Evolutionary conservation across 2,329 filamentous ascomycete species (phyloP), one percentile per base, ranked within the genome.

Genomic region (Thelonectria blattea): DNA sequence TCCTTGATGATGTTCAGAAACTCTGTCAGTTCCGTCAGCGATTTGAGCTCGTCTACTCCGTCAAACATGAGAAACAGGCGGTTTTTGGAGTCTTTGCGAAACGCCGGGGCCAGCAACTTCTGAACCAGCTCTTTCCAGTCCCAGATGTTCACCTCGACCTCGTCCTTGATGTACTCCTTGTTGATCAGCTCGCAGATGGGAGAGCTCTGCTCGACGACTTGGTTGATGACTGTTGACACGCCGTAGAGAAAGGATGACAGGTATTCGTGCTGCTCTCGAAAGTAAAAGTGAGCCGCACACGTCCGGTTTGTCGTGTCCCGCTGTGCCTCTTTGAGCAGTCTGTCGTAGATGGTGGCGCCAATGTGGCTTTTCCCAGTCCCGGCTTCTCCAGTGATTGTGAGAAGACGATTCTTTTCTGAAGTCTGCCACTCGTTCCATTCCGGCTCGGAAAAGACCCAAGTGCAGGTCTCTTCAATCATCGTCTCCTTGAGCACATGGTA

Each of bases 281-380:
- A 78, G 50, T 75, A 78, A 54, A 76, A 79, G 42, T 77, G 73
- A 0, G 72, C 64, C 1, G 71, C 68, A 17, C 68, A 71, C 1
- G 68, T 68, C 24, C 58, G 59, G 0, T 61, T 55, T 1, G 56
- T 37, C 2, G 67, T 22, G 15, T 73, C 68, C 0, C 64, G 63
- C 1, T 46, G 24, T 0, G 62, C 66, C 10, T 59, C 41, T 0
- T 62, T 42, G 0, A 55, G 46, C 2, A 74, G 51, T 9, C 54
- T 67, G 37, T 72, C 68, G n/a, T 69, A 60, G 0, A 73, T 20
- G 0, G 59, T 53, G 0, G 69, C 69, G 0, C 70, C 73, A 0
- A 78, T 52, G 11, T 74, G 70, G 14, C 74, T 74, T 39, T 78
- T 78, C 0, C 76, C 75, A 0, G 68, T 65, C 1, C 76, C 76